Conservation (phyloP, 2,329 filamentous ascomycete species). For the Endocalyx cinctus region DNA sequence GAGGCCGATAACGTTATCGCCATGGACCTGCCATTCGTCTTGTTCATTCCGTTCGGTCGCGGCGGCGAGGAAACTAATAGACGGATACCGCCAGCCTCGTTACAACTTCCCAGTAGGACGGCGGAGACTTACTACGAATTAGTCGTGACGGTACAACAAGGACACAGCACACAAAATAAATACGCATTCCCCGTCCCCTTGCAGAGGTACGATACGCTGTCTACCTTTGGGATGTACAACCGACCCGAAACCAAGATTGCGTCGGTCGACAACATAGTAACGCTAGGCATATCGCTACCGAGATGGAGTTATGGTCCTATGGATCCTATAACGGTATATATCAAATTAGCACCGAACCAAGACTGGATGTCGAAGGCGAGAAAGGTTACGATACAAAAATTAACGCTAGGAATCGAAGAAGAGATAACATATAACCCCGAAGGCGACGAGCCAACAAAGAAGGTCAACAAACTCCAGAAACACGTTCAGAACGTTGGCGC, state of each 20-base stretch:
- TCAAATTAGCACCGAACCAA: slow-evolving; percentile 86
- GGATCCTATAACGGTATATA: slow-evolving; percentile 93
- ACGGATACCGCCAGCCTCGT: slow-evolving; percentile 84
- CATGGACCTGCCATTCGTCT: slow-evolving; percentile 95
- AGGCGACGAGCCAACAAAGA: slow-evolving; percentile 89
- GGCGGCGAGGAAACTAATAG: slow-evolving; percentile 86
- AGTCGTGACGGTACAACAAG: slow-evolving; percentile 92
- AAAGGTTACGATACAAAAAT: slow-evolving; percentile 88
- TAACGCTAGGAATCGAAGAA: slow-evolving; percentile 91
- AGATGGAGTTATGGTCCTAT: slow-evolving; percentile 95
- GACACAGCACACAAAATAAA: slow-evolving; percentile 79
- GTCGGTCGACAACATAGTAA: slow-evolving; percentile 85
- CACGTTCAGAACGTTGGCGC: slow-evolving; percentile 76
- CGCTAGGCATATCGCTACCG: slow-evolving; percentile 84
- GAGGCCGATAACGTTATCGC: slow-evolving; percentile 85
- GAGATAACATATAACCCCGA: slow-evolving; percentile 99
- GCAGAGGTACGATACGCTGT: slow-evolving; percentile 90
- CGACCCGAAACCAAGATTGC: slow-evolving; percentile 83
- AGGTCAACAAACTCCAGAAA: slow-evolving; percentile 80
- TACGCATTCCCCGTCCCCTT: slow-evolving; percentile 89
- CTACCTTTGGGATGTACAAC: slow-evolving; percentile 99
- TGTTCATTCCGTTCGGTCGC: slow-evolving; percentile 93
- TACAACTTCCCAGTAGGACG: slow-evolving; percentile 87
- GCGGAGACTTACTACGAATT: slow-evolving; percentile 97
- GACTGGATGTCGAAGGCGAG: slow-evolving; percentile 89